phyloP scores from a whole-genome alignment of 2,329 filamentous ascomycete genomes.

The Botrytis byssoidea region DNA sequence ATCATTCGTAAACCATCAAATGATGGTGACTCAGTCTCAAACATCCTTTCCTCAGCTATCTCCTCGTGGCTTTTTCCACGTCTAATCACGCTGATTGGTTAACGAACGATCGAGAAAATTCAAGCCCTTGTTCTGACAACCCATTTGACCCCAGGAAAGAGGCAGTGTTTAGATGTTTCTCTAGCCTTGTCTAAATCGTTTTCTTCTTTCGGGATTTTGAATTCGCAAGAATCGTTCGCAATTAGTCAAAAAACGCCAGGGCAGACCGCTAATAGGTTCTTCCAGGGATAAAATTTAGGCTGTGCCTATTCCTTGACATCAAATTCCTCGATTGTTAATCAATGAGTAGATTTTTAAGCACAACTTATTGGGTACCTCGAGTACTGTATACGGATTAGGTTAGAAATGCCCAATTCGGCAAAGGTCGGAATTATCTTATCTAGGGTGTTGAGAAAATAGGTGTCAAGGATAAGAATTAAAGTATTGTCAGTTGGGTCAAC shows the following conservation, averaged over 20 bases:
- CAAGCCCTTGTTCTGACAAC: background rate
- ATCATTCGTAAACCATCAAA: conserved; percentile 1
- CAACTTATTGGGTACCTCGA: background rate
- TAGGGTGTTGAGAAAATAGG: background rate
- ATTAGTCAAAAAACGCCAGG: conserved; percentile 9
- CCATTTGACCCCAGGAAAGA: background rate
- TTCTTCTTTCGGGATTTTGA: background rate
- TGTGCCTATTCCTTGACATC: background rate
- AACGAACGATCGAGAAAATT: background rate
- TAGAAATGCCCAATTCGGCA: background rate
- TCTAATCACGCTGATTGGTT: background rate
- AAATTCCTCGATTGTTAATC: background rate
- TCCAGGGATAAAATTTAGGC: background rate
- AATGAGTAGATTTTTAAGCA: background rate
- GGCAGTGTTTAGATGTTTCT: conserved; percentile 9
- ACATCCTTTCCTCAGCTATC: background rate
- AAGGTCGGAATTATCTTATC: background rate
- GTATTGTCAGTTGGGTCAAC: background rate
- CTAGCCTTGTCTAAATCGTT: conserved; percentile 1
- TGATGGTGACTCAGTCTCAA: conserved; percentile 13
- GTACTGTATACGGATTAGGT: background rate
- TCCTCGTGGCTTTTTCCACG: background rate
- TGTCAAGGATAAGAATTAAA: background rate
- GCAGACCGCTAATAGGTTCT: background rate
- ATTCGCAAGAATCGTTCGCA: background rate